phyloP scores from a whole-genome alignment of 2,329 filamentous ascomycete species.

The Colletotrichum navitas region DNA sequence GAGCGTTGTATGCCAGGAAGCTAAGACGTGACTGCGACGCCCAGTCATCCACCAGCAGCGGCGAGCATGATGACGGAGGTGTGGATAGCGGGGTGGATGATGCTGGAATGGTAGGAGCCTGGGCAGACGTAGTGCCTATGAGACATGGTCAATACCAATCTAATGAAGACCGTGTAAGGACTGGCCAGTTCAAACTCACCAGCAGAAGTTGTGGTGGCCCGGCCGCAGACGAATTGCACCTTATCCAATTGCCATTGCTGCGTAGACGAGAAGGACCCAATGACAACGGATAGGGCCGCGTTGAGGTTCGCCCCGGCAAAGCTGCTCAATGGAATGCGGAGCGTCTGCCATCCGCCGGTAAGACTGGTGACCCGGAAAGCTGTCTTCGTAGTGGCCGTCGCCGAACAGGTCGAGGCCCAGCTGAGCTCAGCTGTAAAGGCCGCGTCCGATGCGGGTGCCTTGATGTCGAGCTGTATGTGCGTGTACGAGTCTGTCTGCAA shows the following conservation, averaged over 20 bases:
- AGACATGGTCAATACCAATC: conserved; percentile 16
- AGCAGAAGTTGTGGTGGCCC: conserved; percentile 31
- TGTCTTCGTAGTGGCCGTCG: conserved; percentile 56
- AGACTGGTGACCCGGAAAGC: conserved; percentile 59
- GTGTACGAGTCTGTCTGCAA: conserved; percentile 61
- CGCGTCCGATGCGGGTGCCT: conserved; percentile 44
- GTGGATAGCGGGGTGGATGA: conserved; percentile 23
- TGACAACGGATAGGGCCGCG: conserved; percentile 60
- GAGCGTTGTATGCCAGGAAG: conserved; percentile 71
- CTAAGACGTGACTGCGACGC: conserved; percentile 71
- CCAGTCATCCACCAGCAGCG: conserved; percentile 70
- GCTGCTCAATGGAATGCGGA: conserved; percentile 62
- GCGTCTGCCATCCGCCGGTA: conserved; percentile 62
- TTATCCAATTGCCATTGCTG: conserved; percentile 60
- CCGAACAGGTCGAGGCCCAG: conserved; percentile 55
- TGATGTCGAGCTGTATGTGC: conserved; percentile 51
- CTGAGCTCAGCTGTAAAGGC: conserved; percentile 54
- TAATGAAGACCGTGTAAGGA: neutral
- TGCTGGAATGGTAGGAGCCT: conserved; percentile 11
- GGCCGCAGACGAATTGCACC: conserved; percentile 59
- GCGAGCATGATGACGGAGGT: conserved; percentile 50
- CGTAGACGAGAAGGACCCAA: conserved; percentile 52
- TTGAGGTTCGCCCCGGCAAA: conserved; percentile 64
- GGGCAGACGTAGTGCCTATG: conserved; percentile 15
- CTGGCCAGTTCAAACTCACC: conserved; percentile 35